These are phyloP conservation scores for Apostasia ramifera DNA, from an alignment of 106 monocot genomes.

Conservation along the genomic window DNA sequence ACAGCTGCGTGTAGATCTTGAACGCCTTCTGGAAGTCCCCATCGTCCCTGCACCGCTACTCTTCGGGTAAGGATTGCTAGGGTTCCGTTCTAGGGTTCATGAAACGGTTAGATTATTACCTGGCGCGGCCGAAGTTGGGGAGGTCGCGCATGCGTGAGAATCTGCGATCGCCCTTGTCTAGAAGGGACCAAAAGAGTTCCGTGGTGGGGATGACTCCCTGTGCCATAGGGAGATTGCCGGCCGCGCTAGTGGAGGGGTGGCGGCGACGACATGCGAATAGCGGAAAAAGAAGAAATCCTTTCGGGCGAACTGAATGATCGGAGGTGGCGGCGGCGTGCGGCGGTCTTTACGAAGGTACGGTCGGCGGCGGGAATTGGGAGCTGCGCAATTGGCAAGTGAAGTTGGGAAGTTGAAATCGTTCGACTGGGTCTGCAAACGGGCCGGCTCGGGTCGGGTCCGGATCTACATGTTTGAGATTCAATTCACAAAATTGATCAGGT, in stretches of 20 bases:
- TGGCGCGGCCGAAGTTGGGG: constrained; percentile 42
- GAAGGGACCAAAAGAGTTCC: constrained; percentile 66
- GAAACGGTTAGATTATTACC: constrained; percentile 12
- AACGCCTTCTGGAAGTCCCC: constrained; percentile 72
- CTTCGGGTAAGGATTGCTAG: background rate
- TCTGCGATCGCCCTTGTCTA: constrained; percentile 70
- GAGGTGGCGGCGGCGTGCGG: too few relatives aligned
- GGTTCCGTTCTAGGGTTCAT: background rate
- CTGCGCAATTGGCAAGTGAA: too few relatives aligned
- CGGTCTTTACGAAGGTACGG: too few relatives aligned
- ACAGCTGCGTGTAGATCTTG: constrained; percentile 58
- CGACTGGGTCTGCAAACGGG: too few relatives aligned
- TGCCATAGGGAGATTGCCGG: background rate
- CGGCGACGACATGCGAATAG: background rate
- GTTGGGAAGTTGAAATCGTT: too few relatives aligned
- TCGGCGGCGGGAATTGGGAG: too few relatives aligned
- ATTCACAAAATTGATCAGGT: too few relatives aligned
- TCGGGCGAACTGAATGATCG: too few relatives aligned
- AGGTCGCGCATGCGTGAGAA: constrained; percentile 61
- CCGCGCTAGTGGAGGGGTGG: background rate
- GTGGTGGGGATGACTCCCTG: constrained; percentile 20
- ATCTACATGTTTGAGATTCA: too few relatives aligned
- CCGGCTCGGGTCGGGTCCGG: too few relatives aligned
- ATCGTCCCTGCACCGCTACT: constrained; percentile 22
- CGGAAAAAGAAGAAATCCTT: background rate